Base-by-base conservation (phyloP, 306 rosid genomes). In the Trichosanthes truncata region DNA sequence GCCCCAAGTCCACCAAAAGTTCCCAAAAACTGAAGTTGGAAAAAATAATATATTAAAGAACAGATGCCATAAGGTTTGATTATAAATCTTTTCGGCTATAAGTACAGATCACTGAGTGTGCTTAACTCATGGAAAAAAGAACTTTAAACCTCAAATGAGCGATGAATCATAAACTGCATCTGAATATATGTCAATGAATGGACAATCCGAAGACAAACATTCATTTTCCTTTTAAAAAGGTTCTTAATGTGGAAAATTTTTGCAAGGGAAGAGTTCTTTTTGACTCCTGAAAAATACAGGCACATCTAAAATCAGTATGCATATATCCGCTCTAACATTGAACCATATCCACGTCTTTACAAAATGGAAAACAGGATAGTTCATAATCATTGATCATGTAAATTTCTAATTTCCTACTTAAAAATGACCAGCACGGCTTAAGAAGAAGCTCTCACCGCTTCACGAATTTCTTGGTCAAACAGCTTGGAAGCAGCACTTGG, bases 1-100 rank as follows among this genome's bases (percentile, higher is more conserved):
- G 93, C 97, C 73, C 99, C 97, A 14, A 95, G 88, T 80, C 96
- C 96, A 80, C 99, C 96, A 66, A 95, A 81, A 36, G 97, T 89
- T 81, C 92, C 96, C 69, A 95, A 45, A 78, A 90, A 89, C 98
- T 95, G 82, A 76, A 65, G 40, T 80, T 67, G 80, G 62, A 78
- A 40, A 52, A 74, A 78, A 76, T 36, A 66, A 43, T 72, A 21
- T 62, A 68, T 53, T 56, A 13, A 68, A 38, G 21, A 33, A 36
- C 48, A 66, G 11, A 66, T 66, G 26, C 76, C 33, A 68, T 43
- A 6, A 43, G 52, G 76, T 71, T 45, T 12, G 76, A 45, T 23
- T 21, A 71, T 45, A 23, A 23, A 71, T n/a, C 31, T 67, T 33
- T 31, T 67, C 74, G 36, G 73, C 36, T 66, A 18, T 35, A 66